Percentiles rank a stretch among this genome's conserved stretches.
Evolutionary conservation across 2,329 filamentous ascomycete genomes (phyloP).

Genomic region (Pseudonectria foliicola): DNA sequence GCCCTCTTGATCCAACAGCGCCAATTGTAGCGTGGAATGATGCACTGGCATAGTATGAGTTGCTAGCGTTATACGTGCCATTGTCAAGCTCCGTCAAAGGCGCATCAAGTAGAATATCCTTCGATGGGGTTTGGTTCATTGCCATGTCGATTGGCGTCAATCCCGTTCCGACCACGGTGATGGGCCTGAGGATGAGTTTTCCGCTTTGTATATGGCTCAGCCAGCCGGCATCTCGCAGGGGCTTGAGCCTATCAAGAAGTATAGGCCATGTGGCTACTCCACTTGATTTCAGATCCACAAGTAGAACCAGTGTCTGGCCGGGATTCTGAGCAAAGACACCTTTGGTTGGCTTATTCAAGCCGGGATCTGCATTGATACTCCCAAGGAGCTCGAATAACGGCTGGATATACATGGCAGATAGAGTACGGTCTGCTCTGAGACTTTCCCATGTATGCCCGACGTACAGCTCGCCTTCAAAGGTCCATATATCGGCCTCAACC

Average conservation of each 20-base stretch:
- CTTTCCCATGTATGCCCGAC: conserved; percentile 56
- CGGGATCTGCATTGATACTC: conserved; percentile 28
- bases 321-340: conserved; percentile 53
- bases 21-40: conserved; percentile 50
- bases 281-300: conserved; percentile 62
- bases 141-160: conserved; percentile 19
- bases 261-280: conserved; percentile 18
- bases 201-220: conserved; percentile 46
- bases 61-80: conserved; percentile 39
- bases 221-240: conserved; percentile 53
- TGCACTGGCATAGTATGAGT: conserved; percentile 61
- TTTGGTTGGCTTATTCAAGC: conserved; percentile 16
- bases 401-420: conserved; percentile 55
- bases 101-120: conserved; percentile 62
- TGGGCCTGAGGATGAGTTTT: conserved; percentile 43
- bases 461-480: conserved; percentile 45
- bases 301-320: conserved; percentile 48
- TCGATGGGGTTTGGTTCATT: conserved; percentile 18
- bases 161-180: conserved; percentile 65
- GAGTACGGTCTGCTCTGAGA: conserved; percentile 48
- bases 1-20: conserved; percentile 34
- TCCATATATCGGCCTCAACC: conserved; percentile 65
- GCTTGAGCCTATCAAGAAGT: conserved; percentile 36
- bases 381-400: conserved; percentile 55
- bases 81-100: conserved; percentile 40